Conservation (phyloP, 805 yeast genomes). For the Kodamaea restingae region DNA sequence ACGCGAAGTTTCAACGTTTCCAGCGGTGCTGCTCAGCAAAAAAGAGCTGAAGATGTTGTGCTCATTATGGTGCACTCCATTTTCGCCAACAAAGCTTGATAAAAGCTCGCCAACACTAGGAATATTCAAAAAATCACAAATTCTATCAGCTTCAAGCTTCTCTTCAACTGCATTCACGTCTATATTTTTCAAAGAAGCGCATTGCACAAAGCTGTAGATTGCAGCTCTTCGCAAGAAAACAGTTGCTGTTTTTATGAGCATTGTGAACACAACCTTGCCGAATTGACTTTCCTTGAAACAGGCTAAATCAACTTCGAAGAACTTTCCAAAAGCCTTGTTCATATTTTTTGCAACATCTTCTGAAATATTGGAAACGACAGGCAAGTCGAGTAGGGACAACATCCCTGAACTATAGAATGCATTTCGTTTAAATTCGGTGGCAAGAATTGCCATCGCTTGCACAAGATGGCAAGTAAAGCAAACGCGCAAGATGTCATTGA, state of each 20-base stretch:
- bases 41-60: conserved; percentile 13
- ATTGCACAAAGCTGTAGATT: conserved; percentile 50
- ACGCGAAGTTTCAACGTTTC: conserved; percentile 15
- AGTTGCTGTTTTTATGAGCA: conserved; percentile 52
- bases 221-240: conserved; percentile 65
- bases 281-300: conserved; percentile 20
- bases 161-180: conserved; percentile 9
- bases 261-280: conserved; percentile 44
- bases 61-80: neutral
- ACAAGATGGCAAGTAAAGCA: conserved; percentile 49
- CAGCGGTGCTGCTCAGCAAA: conserved; percentile 2
- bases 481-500: conserved; percentile 44
- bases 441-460: neutral
- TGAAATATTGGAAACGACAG: conserved; percentile 23
- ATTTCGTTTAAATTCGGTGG: conserved; percentile 13
- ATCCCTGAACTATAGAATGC: conserved; percentile 21
- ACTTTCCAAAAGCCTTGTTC: conserved; percentile 22
- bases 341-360: conserved; percentile 19
- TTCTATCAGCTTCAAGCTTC: conserved; percentile 48
- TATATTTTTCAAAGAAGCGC: conserved; percentile 42
- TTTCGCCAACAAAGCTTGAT: neutral
- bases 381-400: conserved; percentile 35
- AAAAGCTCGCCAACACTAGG: conserved; percentile 29
- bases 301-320: conserved; percentile 12
- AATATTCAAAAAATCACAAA: conserved; percentile 48